phyloP scores from a whole-genome alignment of 768 basidiomycete species.

The Lactifluus rugatus region DNA sequence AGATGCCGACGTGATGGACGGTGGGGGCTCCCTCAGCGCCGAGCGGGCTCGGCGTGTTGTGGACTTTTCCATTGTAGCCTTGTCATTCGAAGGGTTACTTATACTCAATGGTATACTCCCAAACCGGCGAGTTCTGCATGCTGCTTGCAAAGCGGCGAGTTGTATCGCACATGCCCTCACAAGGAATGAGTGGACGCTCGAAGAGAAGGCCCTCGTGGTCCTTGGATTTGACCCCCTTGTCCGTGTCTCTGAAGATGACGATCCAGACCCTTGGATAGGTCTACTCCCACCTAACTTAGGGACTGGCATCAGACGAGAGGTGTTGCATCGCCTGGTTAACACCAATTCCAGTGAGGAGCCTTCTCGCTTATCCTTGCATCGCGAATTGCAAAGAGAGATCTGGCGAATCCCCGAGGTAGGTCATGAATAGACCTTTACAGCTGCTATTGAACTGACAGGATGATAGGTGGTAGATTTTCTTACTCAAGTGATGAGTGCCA shows the following conservation, averaged over 20 bases:
- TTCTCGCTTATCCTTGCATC: slow-evolving; percentile 22
- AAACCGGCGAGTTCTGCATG: slow-evolving; percentile 53
- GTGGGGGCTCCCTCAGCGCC: slow-evolving; percentile 35
- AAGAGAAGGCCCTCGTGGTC: slow-evolving; percentile 58
- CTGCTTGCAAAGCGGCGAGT: slow-evolving; percentile 44
- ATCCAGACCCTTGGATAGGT: slow-evolving; percentile 32
- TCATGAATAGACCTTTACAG: slow-evolving; percentile 29
- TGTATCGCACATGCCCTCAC: slow-evolving; percentile 33
- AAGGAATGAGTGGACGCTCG: slow-evolving; percentile 41
- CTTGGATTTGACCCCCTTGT: slow-evolving; percentile 59
- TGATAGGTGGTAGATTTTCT: slow-evolving; percentile 47
- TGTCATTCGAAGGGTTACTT: slow-evolving; percentile 63
- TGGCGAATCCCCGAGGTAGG: slow-evolving; percentile 67
- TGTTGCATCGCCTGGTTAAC: slow-evolving; percentile 32
- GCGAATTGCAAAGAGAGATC: slow-evolving; percentile 43
- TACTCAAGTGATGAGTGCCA: slow-evolving; percentile 21
- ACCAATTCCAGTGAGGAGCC: slow-evolving; percentile 11
- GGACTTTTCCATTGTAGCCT: slow-evolving; percentile 55
- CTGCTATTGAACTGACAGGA: neutral
- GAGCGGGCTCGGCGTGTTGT: slow-evolving; percentile 58
- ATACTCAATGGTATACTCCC: slow-evolving; percentile 52
- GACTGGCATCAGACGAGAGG: slow-evolving; percentile 56
- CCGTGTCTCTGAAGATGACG: slow-evolving; percentile 27
- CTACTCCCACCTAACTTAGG: slow-evolving; percentile 37
- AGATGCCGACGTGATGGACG: slow-evolving; percentile 33